Percentiles rank a stretch among this genome's conserved stretches.
These are phyloP conservation scores for Candida nonsorbophila DNA, from an alignment of 805 yeast genomes.

Conservation along the genomic window DNA sequence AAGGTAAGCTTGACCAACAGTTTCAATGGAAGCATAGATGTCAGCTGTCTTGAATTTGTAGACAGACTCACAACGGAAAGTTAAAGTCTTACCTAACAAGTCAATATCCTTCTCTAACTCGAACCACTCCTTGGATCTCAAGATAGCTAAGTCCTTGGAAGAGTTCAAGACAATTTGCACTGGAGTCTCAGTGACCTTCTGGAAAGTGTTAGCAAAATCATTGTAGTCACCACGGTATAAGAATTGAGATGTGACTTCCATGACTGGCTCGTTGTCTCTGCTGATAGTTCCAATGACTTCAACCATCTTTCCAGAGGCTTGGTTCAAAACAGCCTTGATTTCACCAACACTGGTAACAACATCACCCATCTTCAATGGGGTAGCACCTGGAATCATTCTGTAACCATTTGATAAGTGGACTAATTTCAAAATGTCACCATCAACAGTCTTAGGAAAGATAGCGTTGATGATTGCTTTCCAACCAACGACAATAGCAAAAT, in stretches of 20 bases:
- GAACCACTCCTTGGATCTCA: slow-evolving; percentile 97
- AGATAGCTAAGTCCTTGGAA: slow-evolving; percentile 86
- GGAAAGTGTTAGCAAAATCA: slow-evolving; percentile 90
- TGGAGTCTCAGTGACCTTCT: slow-evolving; percentile 81
- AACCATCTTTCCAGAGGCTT: slow-evolving; percentile 90
- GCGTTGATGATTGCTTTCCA: slow-evolving; percentile 98
- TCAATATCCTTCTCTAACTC: slow-evolving; percentile 68
- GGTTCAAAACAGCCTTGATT: slow-evolving; percentile 83
- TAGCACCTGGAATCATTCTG: slow-evolving; percentile 87
- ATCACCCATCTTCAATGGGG: slow-evolving; percentile 85
- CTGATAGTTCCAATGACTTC: slow-evolving; percentile 88
- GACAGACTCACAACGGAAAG: slow-evolving; percentile 84
- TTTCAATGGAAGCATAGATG: slow-evolving; percentile 73
- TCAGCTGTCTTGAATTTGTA: slow-evolving; percentile 73
- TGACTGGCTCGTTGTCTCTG: slow-evolving; percentile 71
- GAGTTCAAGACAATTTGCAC: slow-evolving; percentile 68
- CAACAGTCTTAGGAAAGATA: slow-evolving; percentile 94
- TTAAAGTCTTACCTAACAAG: slow-evolving; percentile 71
- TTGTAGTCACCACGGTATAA: slow-evolving; percentile 89
- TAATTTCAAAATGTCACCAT: slow-evolving; percentile 90
- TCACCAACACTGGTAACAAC: slow-evolving; percentile 77
- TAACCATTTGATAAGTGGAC: slow-evolving; percentile 95
- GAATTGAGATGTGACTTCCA: slow-evolving; percentile 94
- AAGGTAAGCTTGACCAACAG: slow-evolving; percentile 78
- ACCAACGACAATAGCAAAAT: slow-evolving; percentile 95